Evolutionary conservation across 371 early-diverging fungal genomes (phyloP).

Genomic region (Apophysomyces trapeziformis): DNA sequence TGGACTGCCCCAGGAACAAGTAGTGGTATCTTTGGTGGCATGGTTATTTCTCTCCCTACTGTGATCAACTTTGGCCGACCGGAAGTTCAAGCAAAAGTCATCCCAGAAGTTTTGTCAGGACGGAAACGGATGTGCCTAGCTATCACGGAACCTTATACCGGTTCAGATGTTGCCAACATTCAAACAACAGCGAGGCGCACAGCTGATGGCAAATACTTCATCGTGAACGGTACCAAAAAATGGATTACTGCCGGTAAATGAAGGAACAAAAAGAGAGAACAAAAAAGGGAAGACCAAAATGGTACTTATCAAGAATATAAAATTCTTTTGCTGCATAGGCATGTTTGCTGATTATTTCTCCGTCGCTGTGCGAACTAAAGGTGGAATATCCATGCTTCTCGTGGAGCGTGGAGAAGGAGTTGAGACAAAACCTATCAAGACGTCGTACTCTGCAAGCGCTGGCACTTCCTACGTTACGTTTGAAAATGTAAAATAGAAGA

Average conservation of each 20-base stretch:
- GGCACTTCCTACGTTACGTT: constrained; percentile 58
- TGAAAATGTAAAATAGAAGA: constrained; percentile 50
- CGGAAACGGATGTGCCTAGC: constrained; percentile 78
- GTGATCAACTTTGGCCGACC: constrained; percentile 40
- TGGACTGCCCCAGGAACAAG: constrained; percentile 31
- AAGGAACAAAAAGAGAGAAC: too few species aligned
- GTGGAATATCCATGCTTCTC: constrained; percentile 68
- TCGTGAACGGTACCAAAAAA: constrained; percentile 84
- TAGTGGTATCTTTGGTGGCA: constrained; percentile 45
- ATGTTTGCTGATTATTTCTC: constrained; percentile 65
- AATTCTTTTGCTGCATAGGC: constrained; percentile 7
- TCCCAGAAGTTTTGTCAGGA: constrained; percentile 71
- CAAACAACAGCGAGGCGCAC: constrained; percentile 71
- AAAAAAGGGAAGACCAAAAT: too few species aligned
- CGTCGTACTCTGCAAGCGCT: constrained; percentile 61
- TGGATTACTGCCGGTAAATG: constrained; percentile 65
- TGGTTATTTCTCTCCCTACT: constrained; percentile 60
- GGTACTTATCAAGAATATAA: not conserved
- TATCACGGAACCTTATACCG: constrained; percentile 68
- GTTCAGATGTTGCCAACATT: constrained; percentile 84
- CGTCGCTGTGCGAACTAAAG: constrained; percentile 63
- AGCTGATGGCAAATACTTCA: constrained; percentile 69
- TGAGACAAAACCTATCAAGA: constrained; percentile 64
- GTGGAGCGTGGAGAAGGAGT: constrained; percentile 63
- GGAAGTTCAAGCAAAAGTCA: constrained; percentile 45